Conservation (phyloP, 306 rosid species). For the Vicia faba region DNA sequence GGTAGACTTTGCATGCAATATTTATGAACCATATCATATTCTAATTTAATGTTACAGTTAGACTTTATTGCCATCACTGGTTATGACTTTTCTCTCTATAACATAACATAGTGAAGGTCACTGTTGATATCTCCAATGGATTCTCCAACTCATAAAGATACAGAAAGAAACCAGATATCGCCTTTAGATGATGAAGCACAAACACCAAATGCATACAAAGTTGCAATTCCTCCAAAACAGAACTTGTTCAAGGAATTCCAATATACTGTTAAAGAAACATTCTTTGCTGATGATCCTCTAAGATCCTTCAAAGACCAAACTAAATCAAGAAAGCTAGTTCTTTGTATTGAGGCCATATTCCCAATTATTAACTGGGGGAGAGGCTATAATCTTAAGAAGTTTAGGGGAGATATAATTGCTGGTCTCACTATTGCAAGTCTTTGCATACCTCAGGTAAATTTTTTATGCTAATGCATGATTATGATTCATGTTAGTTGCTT, state of each 20-base stretch:
- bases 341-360: conserved; percentile 74
- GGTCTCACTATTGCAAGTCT: conserved; percentile 98
- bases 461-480: not conserved
- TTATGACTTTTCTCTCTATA: conserved; percentile 30
- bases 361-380: conserved; percentile 85
- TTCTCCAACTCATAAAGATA: conserved; percentile 44
- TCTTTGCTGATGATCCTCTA: conserved; percentile 88
- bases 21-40: conserved; percentile 13
- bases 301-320: conserved; percentile 81
- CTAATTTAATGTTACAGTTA: conserved; percentile 20
- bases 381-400: conserved; percentile 61
- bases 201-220: conserved; percentile 57
- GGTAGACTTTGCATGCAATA: conserved; percentile 36
- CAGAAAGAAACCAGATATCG: conserved; percentile 48
- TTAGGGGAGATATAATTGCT: conserved; percentile 79
- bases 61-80: conserved; percentile 11
- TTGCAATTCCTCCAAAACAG: conserved; percentile 79
- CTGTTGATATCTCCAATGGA: conserved; percentile 46
- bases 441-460: conserved; percentile 91
- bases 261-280: conserved; percentile 68
- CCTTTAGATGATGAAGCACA: conserved; percentile 44
- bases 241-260: conserved; percentile 76
- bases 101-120: conserved; percentile 44
- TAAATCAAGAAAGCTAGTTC: conserved; percentile 59
- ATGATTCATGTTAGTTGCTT: not conserved